Conservation (phyloP, 2,329 filamentous ascomycete genomes). For the Colletotrichum horii region DNA sequence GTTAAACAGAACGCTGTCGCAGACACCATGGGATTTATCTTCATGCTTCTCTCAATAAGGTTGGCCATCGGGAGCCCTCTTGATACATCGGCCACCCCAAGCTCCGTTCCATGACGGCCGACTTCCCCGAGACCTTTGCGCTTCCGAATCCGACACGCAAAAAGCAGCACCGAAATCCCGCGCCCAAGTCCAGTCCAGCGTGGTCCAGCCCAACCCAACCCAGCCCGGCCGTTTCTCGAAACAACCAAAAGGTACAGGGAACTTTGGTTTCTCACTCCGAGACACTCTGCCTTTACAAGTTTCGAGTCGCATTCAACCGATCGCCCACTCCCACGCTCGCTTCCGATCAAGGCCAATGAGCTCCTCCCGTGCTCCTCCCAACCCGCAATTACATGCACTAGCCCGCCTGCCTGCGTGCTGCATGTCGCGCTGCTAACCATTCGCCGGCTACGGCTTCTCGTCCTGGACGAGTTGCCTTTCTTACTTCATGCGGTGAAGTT, state of each 20-base stretch:
- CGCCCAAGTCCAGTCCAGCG: not conserved
- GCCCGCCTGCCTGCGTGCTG: not conserved
- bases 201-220: not conserved
- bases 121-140: not conserved
- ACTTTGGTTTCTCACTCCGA: not conserved
- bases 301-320: not conserved
- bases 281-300: not conserved
- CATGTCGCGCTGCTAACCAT: not conserved
- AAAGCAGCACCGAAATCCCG: not conserved
- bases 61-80: not conserved
- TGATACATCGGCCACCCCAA: slow-evolving; percentile 6
- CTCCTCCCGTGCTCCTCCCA: not conserved
- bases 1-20: not conserved
- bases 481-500: not conserved
- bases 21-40: not conserved
- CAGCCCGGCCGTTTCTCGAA: not conserved
- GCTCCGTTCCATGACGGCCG: not conserved
- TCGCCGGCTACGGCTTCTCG: not conserved
- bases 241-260: not conserved
- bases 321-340: not conserved
- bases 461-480: not conserved
- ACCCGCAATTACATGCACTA: not conserved
- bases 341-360: not conserved
- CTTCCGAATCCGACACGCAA: slow-evolving; percentile 4
- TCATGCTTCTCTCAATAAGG: slow-evolving; percentile 1